Percentiles rank a stretch among this genome's conserved stretches.
Conservation (phyloP, 306 rosid genomes). For the Prunus dulcis region DNA sequence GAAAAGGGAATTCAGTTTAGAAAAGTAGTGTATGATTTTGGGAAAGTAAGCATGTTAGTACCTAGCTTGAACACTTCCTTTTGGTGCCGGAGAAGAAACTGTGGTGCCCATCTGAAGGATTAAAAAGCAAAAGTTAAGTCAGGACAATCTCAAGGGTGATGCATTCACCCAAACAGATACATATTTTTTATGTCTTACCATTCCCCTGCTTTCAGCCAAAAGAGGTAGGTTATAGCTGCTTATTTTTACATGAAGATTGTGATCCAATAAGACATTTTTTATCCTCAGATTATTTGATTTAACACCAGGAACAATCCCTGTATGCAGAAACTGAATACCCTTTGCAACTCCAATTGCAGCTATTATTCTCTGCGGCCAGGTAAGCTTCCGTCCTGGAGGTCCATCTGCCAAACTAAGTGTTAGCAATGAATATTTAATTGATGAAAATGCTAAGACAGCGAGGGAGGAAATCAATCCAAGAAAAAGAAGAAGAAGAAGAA, state of each 20-base stretch:
- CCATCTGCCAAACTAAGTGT: constrained; percentile 43
- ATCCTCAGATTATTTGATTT: constrained; percentile 76
- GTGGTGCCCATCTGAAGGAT: constrained; percentile 49
- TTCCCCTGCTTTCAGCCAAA: constrained; percentile 47
- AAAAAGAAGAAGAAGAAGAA: neutral
- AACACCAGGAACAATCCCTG: constrained; percentile 89
- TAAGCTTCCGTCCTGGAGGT: constrained; percentile 51
- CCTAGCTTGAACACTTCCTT: constrained; percentile 65
- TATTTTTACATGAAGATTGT: constrained; percentile 68
- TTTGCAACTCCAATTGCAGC: constrained; percentile 82
- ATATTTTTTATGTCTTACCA: constrained; percentile 39
- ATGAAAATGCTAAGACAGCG: neutral
- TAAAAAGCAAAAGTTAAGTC: constrained; percentile 12
- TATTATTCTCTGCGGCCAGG: constrained; percentile 80
- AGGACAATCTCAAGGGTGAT: constrained; percentile 1
- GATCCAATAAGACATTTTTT: constrained; percentile 74
- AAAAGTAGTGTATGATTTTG: neutral
- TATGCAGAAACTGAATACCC: constrained; percentile 91
- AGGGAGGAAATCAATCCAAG: neutral
- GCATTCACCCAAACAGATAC: neutral
- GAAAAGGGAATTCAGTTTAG: too few relatives aligned
- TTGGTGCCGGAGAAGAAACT: constrained; percentile 38
- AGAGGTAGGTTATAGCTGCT: constrained; percentile 69
- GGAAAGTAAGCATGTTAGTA: constrained; percentile 13
- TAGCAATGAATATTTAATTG: constrained; percentile 1